A percentile compares a stretch with the other conserved stretches of the same genome.
phyloP scores from a whole-genome alignment of 345 rosid species.

The Litchi chinensis region DNA sequence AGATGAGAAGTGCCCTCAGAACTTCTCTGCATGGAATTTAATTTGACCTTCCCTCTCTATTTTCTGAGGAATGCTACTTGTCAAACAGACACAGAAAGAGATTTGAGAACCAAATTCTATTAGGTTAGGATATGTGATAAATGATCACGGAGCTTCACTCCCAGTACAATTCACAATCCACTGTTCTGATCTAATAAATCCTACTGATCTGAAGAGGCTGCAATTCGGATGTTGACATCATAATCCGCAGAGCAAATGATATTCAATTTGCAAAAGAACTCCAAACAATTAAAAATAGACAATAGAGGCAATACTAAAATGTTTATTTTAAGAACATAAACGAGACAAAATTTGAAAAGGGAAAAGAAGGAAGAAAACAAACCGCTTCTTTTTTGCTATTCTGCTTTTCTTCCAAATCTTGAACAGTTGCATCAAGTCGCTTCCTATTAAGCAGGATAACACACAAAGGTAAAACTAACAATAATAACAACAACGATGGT shows the following conservation, averaged over 20 bases:
- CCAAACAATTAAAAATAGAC: not conserved
- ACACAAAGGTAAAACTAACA: conserved; percentile 9
- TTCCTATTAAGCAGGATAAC: conserved; percentile 52
- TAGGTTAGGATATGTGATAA: not conserved
- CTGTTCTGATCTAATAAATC: not conserved
- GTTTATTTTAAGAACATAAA: not conserved
- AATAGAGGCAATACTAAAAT: not conserved
- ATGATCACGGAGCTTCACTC: not conserved
- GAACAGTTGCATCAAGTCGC: conserved; percentile 84
- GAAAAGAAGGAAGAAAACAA: conserved; percentile 22
- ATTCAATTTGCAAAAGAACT: conserved; percentile 2
- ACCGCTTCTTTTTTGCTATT: conserved; percentile 91
- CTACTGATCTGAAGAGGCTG: not conserved
- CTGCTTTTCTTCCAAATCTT: conserved; percentile 92
- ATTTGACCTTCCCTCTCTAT: not conserved
- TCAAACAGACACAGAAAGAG: not conserved
- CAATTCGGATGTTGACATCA: not conserved
- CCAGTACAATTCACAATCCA: not conserved
- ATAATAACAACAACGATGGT: not conserved
- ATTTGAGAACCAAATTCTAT: not conserved
- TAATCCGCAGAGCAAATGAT: not conserved
- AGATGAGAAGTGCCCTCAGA: not conserved
- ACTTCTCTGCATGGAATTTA: not conserved
- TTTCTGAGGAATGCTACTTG: not conserved
- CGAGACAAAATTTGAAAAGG: not conserved